Percentiles rank a stretch among this genome's conserved stretches.
phyloP scores from a whole-genome alignment of 352 stramenopile species.

The Phytophthora aleatoria region DNA sequence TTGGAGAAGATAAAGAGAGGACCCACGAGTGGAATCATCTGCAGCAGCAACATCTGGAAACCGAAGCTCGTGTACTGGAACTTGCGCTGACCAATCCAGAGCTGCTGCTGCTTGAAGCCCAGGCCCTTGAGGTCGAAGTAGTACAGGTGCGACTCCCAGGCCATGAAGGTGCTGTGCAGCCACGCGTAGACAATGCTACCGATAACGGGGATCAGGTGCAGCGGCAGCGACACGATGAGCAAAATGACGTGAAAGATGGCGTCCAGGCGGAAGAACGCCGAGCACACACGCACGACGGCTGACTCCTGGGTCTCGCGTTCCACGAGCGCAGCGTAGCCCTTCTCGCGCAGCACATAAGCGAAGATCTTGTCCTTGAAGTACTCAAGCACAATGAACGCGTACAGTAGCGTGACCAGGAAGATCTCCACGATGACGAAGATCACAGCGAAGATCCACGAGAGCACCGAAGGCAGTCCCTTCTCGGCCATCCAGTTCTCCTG shows the following conservation, averaged over 20 bases:
- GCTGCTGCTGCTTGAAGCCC: conserved; percentile 52
- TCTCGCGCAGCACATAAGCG: conserved; percentile 47
- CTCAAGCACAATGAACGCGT: conserved; percentile 51
- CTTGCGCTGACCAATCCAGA: conserved; percentile 44
- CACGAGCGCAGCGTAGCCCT: conserved; percentile 40
- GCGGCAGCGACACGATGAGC: conserved; percentile 56
- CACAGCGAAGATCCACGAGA: conserved; percentile 58
- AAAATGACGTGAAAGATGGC: conserved; percentile 48
- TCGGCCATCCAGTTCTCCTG: conserved; percentile 44
- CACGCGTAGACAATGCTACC: conserved; percentile 60
- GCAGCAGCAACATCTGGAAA: conserved; percentile 56
- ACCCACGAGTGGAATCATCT: conserved; percentile 61
- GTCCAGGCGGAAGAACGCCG: conserved; percentile 50
- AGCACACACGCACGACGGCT: conserved; percentile 43
- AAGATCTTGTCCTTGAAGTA: conserved; percentile 68
- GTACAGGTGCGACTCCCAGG: conserved; percentile 63
- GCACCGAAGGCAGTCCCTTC: conserved; percentile 37
- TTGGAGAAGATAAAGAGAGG: conserved; percentile 70
- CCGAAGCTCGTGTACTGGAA: conserved; percentile 59
- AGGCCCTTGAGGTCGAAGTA: conserved; percentile 63
- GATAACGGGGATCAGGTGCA: conserved; percentile 63
- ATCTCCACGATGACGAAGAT: conserved; percentile 61
- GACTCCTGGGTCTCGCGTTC: conserved; percentile 39
- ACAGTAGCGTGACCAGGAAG: conserved; percentile 57
- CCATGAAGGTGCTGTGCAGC: conserved; percentile 58